phyloP scores from a whole-genome alignment of 2,329 filamentous ascomycete genomes.

The Nemania sp. region DNA sequence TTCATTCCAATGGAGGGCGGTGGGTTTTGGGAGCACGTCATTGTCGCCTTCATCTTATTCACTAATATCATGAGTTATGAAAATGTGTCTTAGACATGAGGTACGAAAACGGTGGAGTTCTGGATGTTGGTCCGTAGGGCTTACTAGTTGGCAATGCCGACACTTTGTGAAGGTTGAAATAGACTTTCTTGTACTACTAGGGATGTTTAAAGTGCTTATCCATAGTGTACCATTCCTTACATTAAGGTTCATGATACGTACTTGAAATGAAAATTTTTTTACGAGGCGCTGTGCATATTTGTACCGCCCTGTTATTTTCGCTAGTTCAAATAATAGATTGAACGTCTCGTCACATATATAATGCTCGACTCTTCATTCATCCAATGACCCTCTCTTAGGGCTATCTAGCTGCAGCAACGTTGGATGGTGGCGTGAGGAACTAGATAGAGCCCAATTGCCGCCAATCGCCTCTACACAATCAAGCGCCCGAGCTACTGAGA shows the following conservation, averaged over 20 bases:
- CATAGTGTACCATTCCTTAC: neutral
- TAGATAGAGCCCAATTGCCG: too few species aligned
- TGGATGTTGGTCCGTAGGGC: constrained; percentile 2
- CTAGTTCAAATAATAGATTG: neutral
- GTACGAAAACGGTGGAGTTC: constrained; percentile 26
- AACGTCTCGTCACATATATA: neutral
- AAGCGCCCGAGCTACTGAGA: too few species aligned
- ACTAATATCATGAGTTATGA: constrained; percentile 27
- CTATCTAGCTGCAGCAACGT: too few species aligned
- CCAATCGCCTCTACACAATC: too few species aligned
- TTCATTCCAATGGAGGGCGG: neutral
- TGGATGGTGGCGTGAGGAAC: too few species aligned
- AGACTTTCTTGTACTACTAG: constrained; percentile 29
- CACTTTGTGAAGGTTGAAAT: constrained; percentile 10
- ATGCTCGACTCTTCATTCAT: too few species aligned
- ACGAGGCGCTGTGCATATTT: neutral
- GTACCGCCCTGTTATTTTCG: neutral
- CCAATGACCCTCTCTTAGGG: too few species aligned
- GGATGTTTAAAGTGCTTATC: constrained; percentile 11
- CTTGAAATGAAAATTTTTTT: neutral
- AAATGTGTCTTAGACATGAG: constrained; percentile 17
- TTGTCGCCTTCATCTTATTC: constrained; percentile 1
- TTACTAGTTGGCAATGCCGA: constrained; percentile 10
- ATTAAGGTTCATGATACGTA: neutral
- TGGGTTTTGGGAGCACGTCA: neutral